Conservation (phyloP, 2,329 filamentous ascomycete genomes). For the Talaromyces piceae region DNA sequence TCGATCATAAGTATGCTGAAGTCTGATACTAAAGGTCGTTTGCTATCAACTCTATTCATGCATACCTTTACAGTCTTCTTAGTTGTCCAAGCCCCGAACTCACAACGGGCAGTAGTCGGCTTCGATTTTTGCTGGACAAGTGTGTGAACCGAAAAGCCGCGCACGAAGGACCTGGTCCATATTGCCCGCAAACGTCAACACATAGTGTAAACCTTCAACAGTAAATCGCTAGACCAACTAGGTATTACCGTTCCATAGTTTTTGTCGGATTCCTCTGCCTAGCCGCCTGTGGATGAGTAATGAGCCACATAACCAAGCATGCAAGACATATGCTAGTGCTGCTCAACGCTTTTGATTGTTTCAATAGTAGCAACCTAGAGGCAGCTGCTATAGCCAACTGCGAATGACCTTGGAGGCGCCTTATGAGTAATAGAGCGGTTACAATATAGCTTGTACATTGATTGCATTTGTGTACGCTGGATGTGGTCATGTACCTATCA, state of each 20-base stretch:
- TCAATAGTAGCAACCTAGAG: too few relatives aligned
- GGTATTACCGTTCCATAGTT: constrained; percentile 28
- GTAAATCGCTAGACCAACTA: constrained; percentile 38
- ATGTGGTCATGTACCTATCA: constrained; percentile 17
- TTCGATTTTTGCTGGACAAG: constrained; percentile 34
- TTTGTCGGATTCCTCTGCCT: constrained; percentile 12
- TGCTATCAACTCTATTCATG: constrained; percentile 33
- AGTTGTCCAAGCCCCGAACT: constrained; percentile 31
- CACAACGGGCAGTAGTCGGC: constrained; percentile 33
- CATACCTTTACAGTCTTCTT: constrained; percentile 39
- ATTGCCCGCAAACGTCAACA: constrained; percentile 27
- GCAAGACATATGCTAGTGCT: constrained; percentile 32
- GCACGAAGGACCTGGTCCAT: constrained; percentile 22
- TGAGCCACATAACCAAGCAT: constrained; percentile 25
- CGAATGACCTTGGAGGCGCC: constrained; percentile 38
- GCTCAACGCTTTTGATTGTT: too few relatives aligned
- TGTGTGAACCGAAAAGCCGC: constrained; percentile 35
- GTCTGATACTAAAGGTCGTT: constrained; percentile 28
- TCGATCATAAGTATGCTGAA: constrained; percentile 23
- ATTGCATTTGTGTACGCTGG: constrained; percentile 20
- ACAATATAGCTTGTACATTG: constrained; percentile 15
- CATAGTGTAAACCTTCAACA: constrained; percentile 34
- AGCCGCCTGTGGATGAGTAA: constrained; percentile 36
- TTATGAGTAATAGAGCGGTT: constrained; percentile 35
- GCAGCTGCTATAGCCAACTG: too few relatives aligned